Percentiles rank a stretch among this genome's conserved stretches.
Evolutionary conservation across 1,284 basidiomycete species (phyloP).

Genomic region (Irpex rosettiformis): DNA sequence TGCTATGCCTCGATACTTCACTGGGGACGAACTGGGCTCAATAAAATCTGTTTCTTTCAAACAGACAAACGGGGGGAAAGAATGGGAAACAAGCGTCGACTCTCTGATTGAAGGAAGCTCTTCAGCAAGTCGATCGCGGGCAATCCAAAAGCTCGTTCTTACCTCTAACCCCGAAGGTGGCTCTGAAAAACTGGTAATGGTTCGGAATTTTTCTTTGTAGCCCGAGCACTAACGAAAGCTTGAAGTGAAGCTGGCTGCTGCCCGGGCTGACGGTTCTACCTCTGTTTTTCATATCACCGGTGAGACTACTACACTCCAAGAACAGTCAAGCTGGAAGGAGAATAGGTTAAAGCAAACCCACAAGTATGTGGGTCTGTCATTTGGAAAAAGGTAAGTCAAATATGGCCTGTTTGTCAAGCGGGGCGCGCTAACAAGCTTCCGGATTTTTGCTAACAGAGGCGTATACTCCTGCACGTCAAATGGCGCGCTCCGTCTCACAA

Average conservation of each 20-base stretch:
- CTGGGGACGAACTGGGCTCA: conserved; percentile 72
- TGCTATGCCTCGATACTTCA: conserved; percentile 60
- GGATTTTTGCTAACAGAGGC: conserved; percentile 31
- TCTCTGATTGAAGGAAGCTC: conserved; percentile 33
- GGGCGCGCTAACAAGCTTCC: background rate
- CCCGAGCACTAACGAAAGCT: conserved; percentile 5
- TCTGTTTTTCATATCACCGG: conserved; percentile 39
- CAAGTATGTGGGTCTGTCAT: conserved; percentile 57
- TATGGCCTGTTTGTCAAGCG: background rate
- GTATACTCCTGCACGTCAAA: conserved; percentile 70
- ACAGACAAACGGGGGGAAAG: conserved; percentile 8
- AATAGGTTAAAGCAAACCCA: conserved; percentile 48
- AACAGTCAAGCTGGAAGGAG: conserved; percentile 58
- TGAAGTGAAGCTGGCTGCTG: conserved; percentile 57
- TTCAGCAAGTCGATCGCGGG: conserved; percentile 32
- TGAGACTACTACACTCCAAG: conserved; percentile 35
- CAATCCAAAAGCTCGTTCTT: conserved; percentile 39
- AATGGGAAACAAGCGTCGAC: conserved; percentile 30
- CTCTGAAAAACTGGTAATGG: conserved; percentile 23
- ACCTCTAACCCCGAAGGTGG: conserved; percentile 7
- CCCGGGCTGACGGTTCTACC: conserved; percentile 54
- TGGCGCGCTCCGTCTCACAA: conserved; percentile 58
- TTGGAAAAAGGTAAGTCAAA: conserved; percentile 11
- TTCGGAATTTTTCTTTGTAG: background rate
- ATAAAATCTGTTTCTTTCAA: conserved; percentile 57